Conservation (phyloP, 1,284 basidiomycete species). For the Fomitopsis pinicola region DNA sequence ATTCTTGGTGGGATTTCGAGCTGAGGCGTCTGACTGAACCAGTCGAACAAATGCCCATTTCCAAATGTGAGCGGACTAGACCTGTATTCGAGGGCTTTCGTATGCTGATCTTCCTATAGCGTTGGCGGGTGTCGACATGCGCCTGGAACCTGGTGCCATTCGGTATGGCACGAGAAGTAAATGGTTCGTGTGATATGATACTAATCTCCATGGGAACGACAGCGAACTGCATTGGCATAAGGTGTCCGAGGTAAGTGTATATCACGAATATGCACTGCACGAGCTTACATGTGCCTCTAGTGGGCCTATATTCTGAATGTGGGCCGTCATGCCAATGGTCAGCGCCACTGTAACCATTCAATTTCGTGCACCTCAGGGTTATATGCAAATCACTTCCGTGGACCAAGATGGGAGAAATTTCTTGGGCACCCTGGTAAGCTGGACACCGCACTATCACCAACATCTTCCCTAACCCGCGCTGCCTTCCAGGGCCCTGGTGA, state of each 20-base stretch:
- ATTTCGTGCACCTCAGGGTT: conserved; percentile 37
- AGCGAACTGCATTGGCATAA: conserved; percentile 76
- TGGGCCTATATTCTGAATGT: conserved; percentile 66
- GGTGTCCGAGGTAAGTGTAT: conserved; percentile 48
- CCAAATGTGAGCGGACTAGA: conserved; percentile 38
- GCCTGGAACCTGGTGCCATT: conserved; percentile 58
- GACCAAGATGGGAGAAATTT: conserved; percentile 61
- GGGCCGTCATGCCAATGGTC: conserved; percentile 1
- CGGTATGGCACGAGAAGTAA: conserved; percentile 35
- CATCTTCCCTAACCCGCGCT: not conserved
- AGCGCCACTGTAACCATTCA: not conserved
- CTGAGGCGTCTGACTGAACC: not conserved
- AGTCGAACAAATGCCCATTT: conserved; percentile 58
- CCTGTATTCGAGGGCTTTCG: not conserved
- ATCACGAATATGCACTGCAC: not conserved
- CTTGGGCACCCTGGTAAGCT: conserved; percentile 41
- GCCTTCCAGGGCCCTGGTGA: conserved; percentile 31
- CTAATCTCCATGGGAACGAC: not conserved
- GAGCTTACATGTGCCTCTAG: conserved; percentile 24
- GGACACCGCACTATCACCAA: not conserved
- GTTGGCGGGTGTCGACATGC: conserved; percentile 69
- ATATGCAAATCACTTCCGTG: conserved; percentile 58
- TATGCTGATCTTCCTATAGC: conserved; percentile 24
- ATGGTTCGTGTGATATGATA: too few species aligned
- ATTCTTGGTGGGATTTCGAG: not conserved